phyloP scores from a whole-genome alignment of 768 basidiomycete genomes.

The Leccinellum albellum region DNA sequence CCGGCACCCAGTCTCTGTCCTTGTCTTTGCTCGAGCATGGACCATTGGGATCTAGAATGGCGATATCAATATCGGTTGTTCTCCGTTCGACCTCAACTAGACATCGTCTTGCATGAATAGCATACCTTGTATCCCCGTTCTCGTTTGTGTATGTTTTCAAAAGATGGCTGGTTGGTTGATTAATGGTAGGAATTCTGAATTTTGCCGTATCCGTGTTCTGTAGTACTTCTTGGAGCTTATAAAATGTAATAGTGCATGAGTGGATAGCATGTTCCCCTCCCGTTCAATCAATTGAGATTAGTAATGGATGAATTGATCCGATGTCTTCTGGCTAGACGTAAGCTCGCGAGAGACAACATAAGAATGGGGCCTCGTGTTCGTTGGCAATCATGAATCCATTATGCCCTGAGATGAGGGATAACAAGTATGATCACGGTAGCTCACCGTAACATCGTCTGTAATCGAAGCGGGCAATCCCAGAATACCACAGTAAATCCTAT shows the following conservation, averaged over 20 bases:
- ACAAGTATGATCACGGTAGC: not conserved
- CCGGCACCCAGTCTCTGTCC: not conserved
- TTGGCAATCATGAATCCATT: not conserved
- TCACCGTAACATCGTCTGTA: not conserved
- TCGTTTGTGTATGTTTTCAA: conserved; percentile 5
- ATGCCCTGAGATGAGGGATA: not conserved
- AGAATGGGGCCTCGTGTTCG: too few relatives aligned
- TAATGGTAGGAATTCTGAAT: not conserved
- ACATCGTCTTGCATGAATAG: not conserved
- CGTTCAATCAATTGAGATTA: not conserved
- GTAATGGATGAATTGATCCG: not conserved
- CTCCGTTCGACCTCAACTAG: conserved; percentile 22
- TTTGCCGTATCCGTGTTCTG: not conserved
- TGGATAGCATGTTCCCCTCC: not conserved
- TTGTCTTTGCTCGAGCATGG: not conserved
- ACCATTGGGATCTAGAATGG: conserved; percentile 9
- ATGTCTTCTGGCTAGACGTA: not conserved
- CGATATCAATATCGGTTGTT: conserved; percentile 22
- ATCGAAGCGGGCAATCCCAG: too few relatives aligned
- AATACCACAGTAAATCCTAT: too few relatives aligned
- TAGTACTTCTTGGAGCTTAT: not conserved
- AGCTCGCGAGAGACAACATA: not conserved
- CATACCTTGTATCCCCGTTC: not conserved
- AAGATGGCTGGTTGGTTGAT: not conserved
- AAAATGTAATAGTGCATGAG: not conserved